These are phyloP conservation scores for Groenewaldozyma salmanticensis DNA, from an alignment of 805 yeast genomes.

Conservation along the genomic window DNA sequence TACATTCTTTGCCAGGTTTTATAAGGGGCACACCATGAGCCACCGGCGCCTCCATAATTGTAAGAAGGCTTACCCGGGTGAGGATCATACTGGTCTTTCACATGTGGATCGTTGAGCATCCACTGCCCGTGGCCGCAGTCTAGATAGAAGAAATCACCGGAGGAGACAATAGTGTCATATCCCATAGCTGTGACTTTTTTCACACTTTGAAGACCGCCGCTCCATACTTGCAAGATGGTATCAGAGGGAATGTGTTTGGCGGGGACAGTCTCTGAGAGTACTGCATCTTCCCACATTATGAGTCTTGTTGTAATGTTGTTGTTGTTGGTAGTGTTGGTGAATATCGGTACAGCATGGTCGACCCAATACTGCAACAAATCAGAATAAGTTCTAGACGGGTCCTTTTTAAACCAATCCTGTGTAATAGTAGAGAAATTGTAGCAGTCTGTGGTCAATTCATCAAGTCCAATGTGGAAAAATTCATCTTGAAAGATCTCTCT, in stretches of 20 bases:
- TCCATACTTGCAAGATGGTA: slow-evolving; percentile 32
- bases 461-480: slow-evolving; percentile 35
- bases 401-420: slow-evolving; percentile 20
- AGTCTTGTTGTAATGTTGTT: slow-evolving; percentile 22
- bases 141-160: slow-evolving; percentile 28
- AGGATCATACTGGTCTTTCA: slow-evolving; percentile 19
- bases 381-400: slow-evolving; percentile 21
- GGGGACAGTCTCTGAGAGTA: slow-evolving; percentile 13
- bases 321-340: slow-evolving; percentile 10
- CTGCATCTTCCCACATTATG: slow-evolving; percentile 35
- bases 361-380: slow-evolving; percentile 31
- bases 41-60: slow-evolving; percentile 28
- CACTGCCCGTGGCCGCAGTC: slow-evolving; percentile 36
- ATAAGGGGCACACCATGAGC: slow-evolving; percentile 37
- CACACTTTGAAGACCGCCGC: slow-evolving; percentile 17
- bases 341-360: slow-evolving; percentile 30
- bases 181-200: slow-evolving; percentile 28
- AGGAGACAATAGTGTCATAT: slow-evolving; percentile 33
- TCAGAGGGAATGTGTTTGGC: slow-evolving; percentile 27
- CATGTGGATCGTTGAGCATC: slow-evolving; percentile 30
- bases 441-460: slow-evolving; percentile 30
- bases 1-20: slow-evolving; percentile 37
- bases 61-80: slow-evolving; percentile 20
- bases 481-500: slow-evolving; percentile 27
- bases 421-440: slow-evolving; percentile 26